Conservation (phyloP, 75 land plant species). For the Pseudotsuga menziesii region DNA sequence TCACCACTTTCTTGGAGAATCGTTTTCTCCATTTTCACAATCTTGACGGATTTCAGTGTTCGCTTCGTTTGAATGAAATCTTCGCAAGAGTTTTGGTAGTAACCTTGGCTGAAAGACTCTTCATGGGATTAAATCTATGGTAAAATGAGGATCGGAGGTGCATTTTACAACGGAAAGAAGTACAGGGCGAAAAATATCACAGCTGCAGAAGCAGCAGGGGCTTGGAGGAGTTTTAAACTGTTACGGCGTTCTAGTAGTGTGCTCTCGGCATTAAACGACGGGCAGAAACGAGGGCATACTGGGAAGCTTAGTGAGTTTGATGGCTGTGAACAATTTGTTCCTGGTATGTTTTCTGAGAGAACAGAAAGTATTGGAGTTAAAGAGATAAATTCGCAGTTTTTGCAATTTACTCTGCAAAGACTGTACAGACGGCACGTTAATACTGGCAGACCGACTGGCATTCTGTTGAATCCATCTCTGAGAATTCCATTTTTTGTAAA, state of each 20-base stretch:
- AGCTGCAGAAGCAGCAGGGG: neutral
- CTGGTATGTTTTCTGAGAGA: neutral
- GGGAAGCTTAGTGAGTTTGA: neutral
- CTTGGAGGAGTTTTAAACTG: neutral
- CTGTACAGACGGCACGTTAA: neutral
- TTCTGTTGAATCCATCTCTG: neutral
- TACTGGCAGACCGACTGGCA: neutral
- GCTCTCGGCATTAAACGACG: neutral
- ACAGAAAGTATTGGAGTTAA: neutral
- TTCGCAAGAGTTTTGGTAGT: no score
- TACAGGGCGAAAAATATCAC: neutral
- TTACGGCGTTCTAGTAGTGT: neutral
- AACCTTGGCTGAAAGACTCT: no score
- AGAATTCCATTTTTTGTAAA: neutral
- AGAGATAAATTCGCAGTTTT: neutral
- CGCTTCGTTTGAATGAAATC: no score
- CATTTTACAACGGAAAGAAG: neutral
- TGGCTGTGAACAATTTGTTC: neutral
- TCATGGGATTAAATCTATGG: neutral
- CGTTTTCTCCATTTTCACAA: no score
- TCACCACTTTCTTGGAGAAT: no score
- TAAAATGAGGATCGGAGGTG: neutral
- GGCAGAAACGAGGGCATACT: neutral
- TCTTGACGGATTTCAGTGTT: no score
- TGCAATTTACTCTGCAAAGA: neutral